Evolutionary conservation across 352 stramenopile genomes (phyloP), one percentile per base, ranked within the genome.

Genomic region (Globisporangium parvum): DNA sequence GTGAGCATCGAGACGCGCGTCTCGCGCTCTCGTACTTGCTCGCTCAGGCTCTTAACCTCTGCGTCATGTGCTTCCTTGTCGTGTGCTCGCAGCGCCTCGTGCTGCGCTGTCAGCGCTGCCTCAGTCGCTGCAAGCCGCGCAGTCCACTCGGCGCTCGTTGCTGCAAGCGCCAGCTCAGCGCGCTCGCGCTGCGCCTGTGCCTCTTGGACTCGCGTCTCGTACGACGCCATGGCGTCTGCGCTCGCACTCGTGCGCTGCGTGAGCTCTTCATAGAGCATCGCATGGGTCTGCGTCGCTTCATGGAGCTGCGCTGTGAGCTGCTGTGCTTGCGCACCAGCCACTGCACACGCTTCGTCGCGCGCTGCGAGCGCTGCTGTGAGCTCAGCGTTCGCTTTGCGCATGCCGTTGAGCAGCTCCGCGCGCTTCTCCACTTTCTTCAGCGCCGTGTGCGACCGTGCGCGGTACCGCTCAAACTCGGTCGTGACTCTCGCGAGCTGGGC

Each of bases 381-480:
- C 28, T 40, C 45, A 28, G 87, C 78, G 21, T 89, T 91, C 51
- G 88, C 82, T 35, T 83, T 88, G 17, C 72, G 75, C 82, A 91
- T 93, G 14, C 71, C 70, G 47, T 93, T 93, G 28, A 93, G 66
- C 18, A 93, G 54, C 54, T 91, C 80, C 11, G 80, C 74, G 26
- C 83, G 75, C 54, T 87, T 91, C 59, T 93, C 83, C 39, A 91
- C 71, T 57, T 91, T 91, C 61, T 91, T 91, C 3, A 93, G 53
- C 2, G 83, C 83, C 1, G 83, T 71, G 47, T 87, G 80, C 10
- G 79, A 88, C 15, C 76, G 67, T 37, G 68, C 62, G 46, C 81
- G 77, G 41, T 93, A 93, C 45, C 69, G 62, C 53, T 89, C 79
- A 51, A 88, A 93, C 23, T 89, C 77, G 14, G 28, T 57, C 49